phyloP scores from a whole-genome alignment of 441 rosid genomes.

The Macaranga tanarius region DNA sequence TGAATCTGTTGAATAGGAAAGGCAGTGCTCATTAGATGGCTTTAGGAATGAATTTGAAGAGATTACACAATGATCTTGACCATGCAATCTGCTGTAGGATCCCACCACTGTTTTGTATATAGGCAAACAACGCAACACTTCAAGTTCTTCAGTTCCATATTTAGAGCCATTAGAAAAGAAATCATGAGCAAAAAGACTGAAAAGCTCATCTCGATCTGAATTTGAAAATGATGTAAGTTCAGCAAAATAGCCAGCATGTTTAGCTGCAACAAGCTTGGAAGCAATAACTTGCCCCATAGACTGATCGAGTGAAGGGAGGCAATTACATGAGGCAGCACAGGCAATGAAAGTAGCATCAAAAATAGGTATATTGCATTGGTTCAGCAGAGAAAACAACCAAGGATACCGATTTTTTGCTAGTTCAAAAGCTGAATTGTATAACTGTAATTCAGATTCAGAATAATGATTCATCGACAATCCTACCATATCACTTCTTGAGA shows the following conservation, averaged over 20 bases:
- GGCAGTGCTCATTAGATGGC: constrained; percentile 77
- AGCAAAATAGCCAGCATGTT: constrained; percentile 72
- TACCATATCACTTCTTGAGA: constrained; percentile 36
- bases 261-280: constrained; percentile 84
- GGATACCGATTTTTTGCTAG: constrained; percentile 54
- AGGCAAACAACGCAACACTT: constrained; percentile 78
- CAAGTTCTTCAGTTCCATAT: constrained; percentile 73
- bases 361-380: constrained; percentile 86
- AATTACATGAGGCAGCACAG: constrained; percentile 70
- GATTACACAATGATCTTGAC: constrained; percentile 71
- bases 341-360: constrained; percentile 75
- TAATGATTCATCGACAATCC: constrained; percentile 37
- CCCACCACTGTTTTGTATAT: constrained; percentile 81
- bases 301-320: constrained; percentile 63
- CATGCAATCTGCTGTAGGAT: constrained; percentile 58
- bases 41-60: constrained; percentile 84
- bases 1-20: constrained; percentile 66
- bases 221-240: constrained; percentile 63
- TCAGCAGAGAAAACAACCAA: constrained; percentile 79
- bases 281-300: constrained; percentile 88
- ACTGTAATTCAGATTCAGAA: constrained; percentile 44
- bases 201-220: constrained; percentile 71
- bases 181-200: constrained; percentile 82
- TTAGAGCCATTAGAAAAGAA: constrained; percentile 58
- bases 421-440: constrained; percentile 62